Evolutionary conservation across 2,329 filamentous ascomycete genomes (phyloP), one percentile per base, ranked within the genome.

Genomic region (Colletotrichum scovillei): DNA sequence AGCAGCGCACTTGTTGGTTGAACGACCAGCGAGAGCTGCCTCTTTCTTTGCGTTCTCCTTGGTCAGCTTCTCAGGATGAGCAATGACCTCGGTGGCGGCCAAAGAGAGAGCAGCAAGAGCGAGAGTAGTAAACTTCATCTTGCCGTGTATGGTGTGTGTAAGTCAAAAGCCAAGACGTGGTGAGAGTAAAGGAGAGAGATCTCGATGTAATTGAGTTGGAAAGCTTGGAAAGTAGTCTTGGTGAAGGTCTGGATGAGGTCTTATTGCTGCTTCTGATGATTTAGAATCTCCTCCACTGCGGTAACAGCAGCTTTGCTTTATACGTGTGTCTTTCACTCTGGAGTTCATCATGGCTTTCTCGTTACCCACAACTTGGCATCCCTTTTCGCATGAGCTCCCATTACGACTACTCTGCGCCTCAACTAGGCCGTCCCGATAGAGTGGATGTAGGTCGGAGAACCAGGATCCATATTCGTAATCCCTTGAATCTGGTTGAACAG

Each of bases 91-190:
- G 19, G 65, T 55, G 38, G 66, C 66, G 1, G 64, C 30, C 11
- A 73, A 38, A 12, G 70, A 69, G 55, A 73, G 58, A 11, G 55
- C 55, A 32, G 42, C 49, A 16, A 69, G 66, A 30, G 63, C 53
- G 52, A 66, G 35, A 19, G 63, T 24, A 30, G 52, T 58, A 52
- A 66, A 58, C 63, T 58, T 66, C 53, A 66, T 58, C 8, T 53
- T 53, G 49, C 6, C 9, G 22, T 12, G 3, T 53, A 42, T 7
- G 38, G 7, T 42, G 38, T 16, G 14, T 42, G 38, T 42, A 42
- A 42, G 14, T 42, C 14, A 42, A 42, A 42, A 6, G 38, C 38
- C 6, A 19, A 14, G 16, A 16, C 16, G 38, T 19, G 14, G 14
- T 16, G 38, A 42, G 38, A 42, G 38, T 19, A 5, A 42, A 14